Evolutionary conservation across 1,284 basidiomycete species (phyloP).

Genomic region (Puccinia coronata): DNA sequence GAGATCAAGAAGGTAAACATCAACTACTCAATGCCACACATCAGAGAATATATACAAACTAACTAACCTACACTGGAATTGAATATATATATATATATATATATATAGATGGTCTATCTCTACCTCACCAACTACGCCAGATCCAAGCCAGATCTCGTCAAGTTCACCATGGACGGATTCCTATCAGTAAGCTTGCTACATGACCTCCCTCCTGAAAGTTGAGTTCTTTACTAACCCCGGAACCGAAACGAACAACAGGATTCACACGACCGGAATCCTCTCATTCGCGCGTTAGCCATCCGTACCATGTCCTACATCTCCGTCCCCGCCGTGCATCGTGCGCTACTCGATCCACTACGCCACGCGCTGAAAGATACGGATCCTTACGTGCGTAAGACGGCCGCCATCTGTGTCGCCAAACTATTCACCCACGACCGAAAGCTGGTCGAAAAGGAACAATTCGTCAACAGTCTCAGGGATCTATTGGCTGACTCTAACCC

Average conservation of each 20-base stretch:
- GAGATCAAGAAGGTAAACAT: conserved; percentile 99
- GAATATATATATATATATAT: too few relatives aligned
- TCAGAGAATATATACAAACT: too few relatives aligned
- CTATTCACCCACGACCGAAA: conserved; percentile 81
- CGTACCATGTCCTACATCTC: conserved; percentile 96
- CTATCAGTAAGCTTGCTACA: conserved; percentile 69
- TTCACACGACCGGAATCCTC: conserved; percentile 84
- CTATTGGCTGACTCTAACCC: conserved; percentile 89
- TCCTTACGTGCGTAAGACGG: conserved; percentile 94
- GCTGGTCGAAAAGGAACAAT: conserved; percentile 78
- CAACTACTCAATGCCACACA: too few relatives aligned
- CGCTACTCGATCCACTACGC: conserved; percentile 78
- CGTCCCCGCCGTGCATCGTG: conserved; percentile 74
- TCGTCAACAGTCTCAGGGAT: conserved; percentile 81
- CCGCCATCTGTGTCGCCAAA: conserved; percentile 87
- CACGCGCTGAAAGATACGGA: conserved; percentile 85
- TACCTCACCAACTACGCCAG: conserved; percentile 90
- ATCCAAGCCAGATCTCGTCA: conserved; percentile 81
- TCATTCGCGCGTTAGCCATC: conserved; percentile 87
- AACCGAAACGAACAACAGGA: conserved; percentile 73
- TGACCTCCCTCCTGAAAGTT: too few relatives aligned
- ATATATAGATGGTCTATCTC: conserved; percentile 87
- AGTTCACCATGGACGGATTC: conserved; percentile 82
- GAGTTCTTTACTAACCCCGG: too few relatives aligned
- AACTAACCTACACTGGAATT: too few relatives aligned